Base-by-base conservation (phyloP, 2,329 filamentous ascomycete genomes). In the Penicillium sp. region DNA sequence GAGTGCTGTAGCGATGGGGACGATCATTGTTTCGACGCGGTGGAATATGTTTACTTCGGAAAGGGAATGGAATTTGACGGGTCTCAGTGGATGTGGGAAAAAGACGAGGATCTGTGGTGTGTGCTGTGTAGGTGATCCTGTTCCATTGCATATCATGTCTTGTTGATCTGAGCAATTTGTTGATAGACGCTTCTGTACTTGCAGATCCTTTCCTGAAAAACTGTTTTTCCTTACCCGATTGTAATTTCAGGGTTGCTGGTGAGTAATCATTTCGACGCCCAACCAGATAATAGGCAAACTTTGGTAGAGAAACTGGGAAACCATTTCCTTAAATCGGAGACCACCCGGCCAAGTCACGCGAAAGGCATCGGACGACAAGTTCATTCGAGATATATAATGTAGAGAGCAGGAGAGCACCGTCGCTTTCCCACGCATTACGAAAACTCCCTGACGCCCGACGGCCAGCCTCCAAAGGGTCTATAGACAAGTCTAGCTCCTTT, bases 351-450 rank as follows among this genome's bases (percentile, higher is more conserved):
- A 35, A 18, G n/a, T 19, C 4, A 49, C 31, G n/a, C 31, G 13
- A 14, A 6, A 35, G 19, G 27, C 44, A 19, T 35, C n/a, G 6
- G 10, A 43, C 40, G 22, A 36, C 39, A 49, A 11, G 36, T 50
- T 27, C 9, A 55, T 40, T 50, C 19, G 18, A 33, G 44, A 55
- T 55, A 55, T 55, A 50, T 55, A 41, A 35, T n/a, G 16, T 49
- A 19, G n/a, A 18, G 19, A 35, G 35, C 31, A 46, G 16, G 14
- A 22, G 16, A 24, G 18, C 31, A 10, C 6, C 7, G 6, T 44
- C 52, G 41, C 35, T 47, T 22, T 18, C 36, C 39, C 52, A 36
- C 41, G 36, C 19, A 31, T 47, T 14, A n/a, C 33, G 14, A n/a
- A 37, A 43, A 19, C 22, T 14, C 18, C 50, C 33, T 27, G 50